Base-by-base conservation (phyloP, 176 grass and related monocot genomes). In the Dendrocalamus sinicus region DNA sequence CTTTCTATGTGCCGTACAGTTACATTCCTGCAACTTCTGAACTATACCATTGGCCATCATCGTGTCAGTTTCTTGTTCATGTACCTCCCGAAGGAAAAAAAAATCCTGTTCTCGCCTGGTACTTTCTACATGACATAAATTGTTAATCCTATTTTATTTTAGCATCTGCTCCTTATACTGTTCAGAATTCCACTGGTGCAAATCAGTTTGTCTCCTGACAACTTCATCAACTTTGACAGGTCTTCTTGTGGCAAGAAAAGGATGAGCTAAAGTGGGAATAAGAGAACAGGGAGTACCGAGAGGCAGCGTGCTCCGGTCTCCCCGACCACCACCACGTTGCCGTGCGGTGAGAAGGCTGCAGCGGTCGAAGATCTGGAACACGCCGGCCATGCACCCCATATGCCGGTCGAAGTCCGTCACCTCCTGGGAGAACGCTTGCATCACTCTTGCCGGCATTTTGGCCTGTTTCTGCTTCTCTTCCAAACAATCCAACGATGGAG, bases 321-420 rank as follows among this genome's bases (percentile, higher is more conserved):
- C 72, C 6, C 45, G 75, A 26, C 60, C 78, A 35, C 64, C 50
- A n/a, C 53, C 77, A 23, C 62, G 55, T 9, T 55, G 87, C 35
- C 78, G 81, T 8, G 77, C 70, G 47, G 81, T 58, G 67, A 96
- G 60, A 5, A 96, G 67, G 67, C 60, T 84, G 45, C 67, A 86
- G 53, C 87, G 91, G 47, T 91, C 75, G 68, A 96, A 96, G 46
- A 96, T 93, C 77, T 91, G 94, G 82, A 93, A 86, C 15, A 96
- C 77, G 15, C 82, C 82, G 54, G 87, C 77, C 77, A 93, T 89
- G 84, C 91, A 96, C 12, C 94, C 94, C 52, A 91, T 84, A 70
- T 90, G 85, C 81, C 87, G 86, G 62, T 84, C 46, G 3, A 93
- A 91, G 35, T 93, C 89, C n/a, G 62, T 32, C 9, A 60, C 85